Base-by-base conservation (phyloP, 2,329 filamentous ascomycete genomes). In the Ceratocystis smalleyi region DNA sequence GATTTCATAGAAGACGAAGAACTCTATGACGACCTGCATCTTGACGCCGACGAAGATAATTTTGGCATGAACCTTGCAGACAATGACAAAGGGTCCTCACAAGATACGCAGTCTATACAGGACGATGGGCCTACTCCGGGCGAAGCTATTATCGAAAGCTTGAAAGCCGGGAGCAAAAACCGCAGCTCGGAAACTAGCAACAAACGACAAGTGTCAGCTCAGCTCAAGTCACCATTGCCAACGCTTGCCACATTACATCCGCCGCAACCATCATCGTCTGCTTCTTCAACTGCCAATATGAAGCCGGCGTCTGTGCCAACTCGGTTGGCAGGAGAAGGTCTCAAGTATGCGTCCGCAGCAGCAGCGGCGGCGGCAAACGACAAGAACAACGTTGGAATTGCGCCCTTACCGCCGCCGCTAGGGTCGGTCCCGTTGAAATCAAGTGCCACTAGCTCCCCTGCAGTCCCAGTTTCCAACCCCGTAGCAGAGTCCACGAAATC, bases 331-430 rank as follows among this genome's bases (percentile, higher is more conserved):
- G 91, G 91, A 59, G 92, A 97, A 73, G 89, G 88, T 1, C 79
- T 99, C 69, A 97, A 97, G 75, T 99, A 99, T 73, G 94, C 94
- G 55, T 97, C 94, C 45, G 94, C 94, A 0, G 94, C 94, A 0
- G 94, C 94, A 0, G 94, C 92, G 0, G 94, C 92, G 0, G 92
- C 94, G 0, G 90, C 91, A 57, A 91, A 84, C 73, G 91, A 96
- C 69, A 82, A 78, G 75, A 91, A 89, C 77, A 92, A 87, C 72
- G 87, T 97, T 35, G 94, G 94, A 30, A 96, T 99, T 71, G 86
- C 92, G 66, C 94, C 94, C 49, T 79, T 97, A 71, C 94, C 94
- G 64, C 92, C 94, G 67, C 94, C 94, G 70, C 91, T 91, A 32
- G 87, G 88, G 45, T 74, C 79, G 54, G 73, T 75, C 65, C 72